Evolutionary conservation across 257 asterid species (phyloP), one percentile per base, ranked within the genome.

Genomic region (Solanum paucissectum): DNA sequence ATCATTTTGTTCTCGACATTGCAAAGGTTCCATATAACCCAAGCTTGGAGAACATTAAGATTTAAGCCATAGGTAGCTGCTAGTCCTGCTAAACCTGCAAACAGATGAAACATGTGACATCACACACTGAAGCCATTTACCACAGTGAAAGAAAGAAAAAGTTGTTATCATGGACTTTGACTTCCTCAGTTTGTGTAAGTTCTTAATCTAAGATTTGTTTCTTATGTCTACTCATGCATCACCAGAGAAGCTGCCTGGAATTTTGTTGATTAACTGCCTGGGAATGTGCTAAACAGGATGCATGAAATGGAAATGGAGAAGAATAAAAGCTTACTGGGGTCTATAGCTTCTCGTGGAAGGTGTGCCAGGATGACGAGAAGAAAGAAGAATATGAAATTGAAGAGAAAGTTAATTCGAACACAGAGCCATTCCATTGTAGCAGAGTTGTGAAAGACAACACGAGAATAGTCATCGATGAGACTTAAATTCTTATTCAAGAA

Each of bases 21-120:
- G 92, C 98, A 95, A 18, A 96, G 92, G 92, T 96, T 95, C 98
- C 98, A 94, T 91, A 96, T 93, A 42, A 96, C 95, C 98, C 99
- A 96, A 85, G 98, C 96, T 89, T 95, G 98, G 84, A 95, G 95
- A 32, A 94, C 98, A 83, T 92, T 95, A 27, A 96, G 88, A 90
- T 93, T 96, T 90, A 96, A 90, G 32, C 98, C 98, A 23, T 96
- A 96, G 0, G 98, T 93, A 25, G 98, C 98, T 16, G 98, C 98
- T 55, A 96, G 90, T 87, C 98, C 98, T 38, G 98, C 98, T 90
- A 96, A 86, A 87, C 98, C 98, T 96, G 96, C 81, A 86, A 86
- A 40, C 85, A 85, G 86, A 32, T 7, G 44, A 44, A 46, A 49
- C 76, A 87, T 13, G 27, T 29, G 64, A 37, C 13, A 87, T 82